A percentile compares a stretch with the other conserved stretches of the same genome.
Conservation (phyloP, 305 asterid species). For the Solanum hybrid region DNA sequence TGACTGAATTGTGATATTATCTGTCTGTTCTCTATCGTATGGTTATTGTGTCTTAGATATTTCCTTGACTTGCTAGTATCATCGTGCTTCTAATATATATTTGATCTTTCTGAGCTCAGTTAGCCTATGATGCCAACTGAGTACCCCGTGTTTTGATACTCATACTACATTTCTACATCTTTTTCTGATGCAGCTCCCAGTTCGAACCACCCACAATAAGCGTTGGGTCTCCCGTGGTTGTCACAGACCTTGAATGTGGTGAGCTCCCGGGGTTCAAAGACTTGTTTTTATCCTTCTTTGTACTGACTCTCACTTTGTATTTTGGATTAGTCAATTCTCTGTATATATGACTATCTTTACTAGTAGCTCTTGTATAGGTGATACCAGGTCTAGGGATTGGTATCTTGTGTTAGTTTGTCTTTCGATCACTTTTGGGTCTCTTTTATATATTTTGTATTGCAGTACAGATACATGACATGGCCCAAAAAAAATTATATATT, state of each 20-base stretch:
- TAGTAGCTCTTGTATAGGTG: not conserved
- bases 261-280: not conserved
- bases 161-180: not conserved
- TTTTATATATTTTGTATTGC: too few relatives aligned
- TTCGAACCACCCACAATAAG: not conserved
- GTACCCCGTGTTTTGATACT: not conserved
- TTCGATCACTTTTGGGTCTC: not conserved
- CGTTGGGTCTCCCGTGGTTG: not conserved
- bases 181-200: not conserved
- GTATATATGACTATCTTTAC: too few relatives aligned
- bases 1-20: not conserved
- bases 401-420: not conserved
- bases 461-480: not conserved
- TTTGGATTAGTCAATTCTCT: not conserved
- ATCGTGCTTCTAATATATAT: too few relatives aligned
- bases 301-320: not conserved
- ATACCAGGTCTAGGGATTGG: not conserved
- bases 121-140: not conserved
- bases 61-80: not conserved
- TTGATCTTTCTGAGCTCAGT: not conserved
- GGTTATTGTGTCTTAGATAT: not conserved
- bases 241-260: not conserved
- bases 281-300: not conserved
- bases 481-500: not conserved
- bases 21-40: not conserved